Evolutionary conservation across 1,139 yeast species (phyloP), one percentile per base, ranked within the genome.

Genomic region (Suhomyces terraborum): DNA sequence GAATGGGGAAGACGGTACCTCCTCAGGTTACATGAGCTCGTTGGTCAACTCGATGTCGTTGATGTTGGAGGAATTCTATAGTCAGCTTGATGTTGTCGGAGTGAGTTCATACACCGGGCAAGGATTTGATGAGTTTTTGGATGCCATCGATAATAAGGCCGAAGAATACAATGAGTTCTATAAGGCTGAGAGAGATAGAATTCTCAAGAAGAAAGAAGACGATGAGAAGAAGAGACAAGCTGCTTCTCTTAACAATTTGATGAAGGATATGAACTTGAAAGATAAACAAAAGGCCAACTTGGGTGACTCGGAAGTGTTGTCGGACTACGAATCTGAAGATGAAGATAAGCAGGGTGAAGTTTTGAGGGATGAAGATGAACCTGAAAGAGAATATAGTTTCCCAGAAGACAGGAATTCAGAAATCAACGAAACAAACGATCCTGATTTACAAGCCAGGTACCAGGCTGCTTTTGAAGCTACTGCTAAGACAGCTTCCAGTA

Each of bases 1-100:
- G 43, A 82, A 80, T 51, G 86, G 82, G 27, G 85, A 82, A 38
- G 82, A 78, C 42, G 86, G 86, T 16, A 73, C 80, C 52, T 86
- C 91, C 2, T 82, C 93, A 1, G 97, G 97, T 3, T 94, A 93
- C 64, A 93, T 94, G 98, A 82, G 88, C 39, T 88, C 96, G 1
- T 71, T 94, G 40, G 87, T 94, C 48, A 91, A 91, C 64, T 88
- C 96, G 3, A 87, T 94, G 96, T 86, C 96, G 18, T 73, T 94
- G 52, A 89, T 94, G 91, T 71, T 94, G 50, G 99, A 94, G 60
- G 98, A 94, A 59, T 94, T 94, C 58, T 94, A 94, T 62, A 84
- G 95, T 1, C 94, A 91, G 47, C 68, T 94, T 50, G 98, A 93
- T 59, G 88, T 89, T 42, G 96, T 88, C 32, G 84, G 91, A 10